Conservation (phyloP, 2,329 filamentous ascomycete genomes). For the Aphanocladium album region DNA sequence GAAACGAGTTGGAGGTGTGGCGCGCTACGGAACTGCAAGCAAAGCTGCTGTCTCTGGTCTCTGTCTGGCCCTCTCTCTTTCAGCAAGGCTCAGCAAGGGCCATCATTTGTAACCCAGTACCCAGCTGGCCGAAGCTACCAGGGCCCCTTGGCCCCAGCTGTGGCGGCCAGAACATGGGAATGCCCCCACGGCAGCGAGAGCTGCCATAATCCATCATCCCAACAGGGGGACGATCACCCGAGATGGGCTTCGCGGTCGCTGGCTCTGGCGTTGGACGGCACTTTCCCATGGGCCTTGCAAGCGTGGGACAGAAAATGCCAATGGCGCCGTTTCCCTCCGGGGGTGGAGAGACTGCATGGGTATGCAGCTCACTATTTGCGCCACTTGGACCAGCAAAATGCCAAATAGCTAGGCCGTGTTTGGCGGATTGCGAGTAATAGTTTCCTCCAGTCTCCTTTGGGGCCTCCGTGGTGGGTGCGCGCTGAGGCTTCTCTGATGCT, state of each 20-base stretch:
- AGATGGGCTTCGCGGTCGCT: background rate
- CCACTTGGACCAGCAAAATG: background rate
- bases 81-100: background rate
- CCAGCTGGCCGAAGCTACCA: background rate
- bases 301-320: slow-evolving; percentile 1
- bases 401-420: background rate
- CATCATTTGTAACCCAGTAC: background rate
- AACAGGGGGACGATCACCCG: slow-evolving; percentile 6
- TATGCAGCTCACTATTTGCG: background rate
- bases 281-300: background rate
- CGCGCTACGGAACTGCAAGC: background rate
- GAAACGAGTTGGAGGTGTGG: background rate
- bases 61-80: background rate
- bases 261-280: background rate
- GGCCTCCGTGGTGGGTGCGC: too few species aligned
- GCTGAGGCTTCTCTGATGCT: background rate
- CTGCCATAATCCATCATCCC: background rate
- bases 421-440: background rate
- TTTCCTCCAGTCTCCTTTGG: background rate
- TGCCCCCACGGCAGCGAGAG: background rate
- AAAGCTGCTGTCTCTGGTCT: background rate
- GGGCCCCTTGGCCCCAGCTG: background rate
- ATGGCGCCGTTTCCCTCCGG: background rate
- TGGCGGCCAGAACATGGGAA: background rate
- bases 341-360: slow-evolving; percentile 1